A percentile compares a stretch with the other conserved stretches of the same genome.
These are phyloP conservation scores for Stipa capillata DNA, from an alignment of 176 grass and related monocot genomes.

Conservation along the genomic window DNA sequence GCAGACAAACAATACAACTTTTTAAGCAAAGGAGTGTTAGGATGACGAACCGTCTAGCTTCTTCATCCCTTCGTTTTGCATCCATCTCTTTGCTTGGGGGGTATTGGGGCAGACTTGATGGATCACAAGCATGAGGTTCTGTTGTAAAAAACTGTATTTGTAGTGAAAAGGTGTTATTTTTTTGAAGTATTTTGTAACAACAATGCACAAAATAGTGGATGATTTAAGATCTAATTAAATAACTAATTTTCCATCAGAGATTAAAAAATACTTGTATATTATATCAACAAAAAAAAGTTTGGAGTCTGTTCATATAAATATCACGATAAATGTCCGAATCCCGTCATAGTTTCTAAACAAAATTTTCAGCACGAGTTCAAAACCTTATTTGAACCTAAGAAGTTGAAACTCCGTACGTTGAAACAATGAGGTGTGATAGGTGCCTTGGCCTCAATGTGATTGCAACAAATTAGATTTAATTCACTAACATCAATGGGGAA, in stretches of 20 bases:
- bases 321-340: background rate
- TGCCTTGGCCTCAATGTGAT: background rate
- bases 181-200: background rate
- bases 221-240: background rate
- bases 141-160: conserved; percentile 62
- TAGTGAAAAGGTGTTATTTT: background rate
- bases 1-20: background rate
- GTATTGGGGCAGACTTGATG: conserved; percentile 69
- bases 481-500: background rate
- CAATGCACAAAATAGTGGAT: background rate
- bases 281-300: conserved; percentile 7
- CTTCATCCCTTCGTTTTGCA: conserved; percentile 75
- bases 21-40: background rate
- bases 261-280: background rate
- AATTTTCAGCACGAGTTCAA: background rate
- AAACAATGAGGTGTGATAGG: background rate
- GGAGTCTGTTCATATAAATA: background rate
- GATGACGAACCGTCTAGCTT: conserved; percentile 68
- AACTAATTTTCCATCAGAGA: background rate
- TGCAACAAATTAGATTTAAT: background rate
- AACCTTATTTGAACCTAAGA: background rate
- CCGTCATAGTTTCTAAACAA: background rate
- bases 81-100: conserved; percentile 86
- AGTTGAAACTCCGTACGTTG: background rate
- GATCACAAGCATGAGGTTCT: conserved; percentile 62